Conservation (phyloP, 2,329 filamentous ascomycete genomes). For the Pseudogymnoascus sp. region DNA sequence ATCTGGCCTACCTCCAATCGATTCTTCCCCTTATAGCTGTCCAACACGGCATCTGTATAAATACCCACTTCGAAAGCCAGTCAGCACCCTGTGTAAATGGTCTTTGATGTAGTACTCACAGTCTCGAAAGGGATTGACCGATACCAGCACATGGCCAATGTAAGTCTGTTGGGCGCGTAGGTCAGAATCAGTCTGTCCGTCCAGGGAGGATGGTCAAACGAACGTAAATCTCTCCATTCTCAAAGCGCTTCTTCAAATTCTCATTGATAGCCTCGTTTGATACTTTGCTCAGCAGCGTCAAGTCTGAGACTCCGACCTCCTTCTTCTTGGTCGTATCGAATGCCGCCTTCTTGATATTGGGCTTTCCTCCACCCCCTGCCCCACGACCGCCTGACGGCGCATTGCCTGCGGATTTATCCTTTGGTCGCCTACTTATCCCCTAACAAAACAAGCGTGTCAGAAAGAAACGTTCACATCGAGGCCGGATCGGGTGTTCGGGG, state of each 20-base stretch:
- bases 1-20: conserved; percentile 61
- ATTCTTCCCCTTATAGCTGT: conserved; percentile 95
- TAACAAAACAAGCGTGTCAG: conserved; percentile 14
- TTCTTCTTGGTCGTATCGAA: conserved; percentile 98
- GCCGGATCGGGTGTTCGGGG: not conserved
- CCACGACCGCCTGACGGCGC: conserved; percentile 22
- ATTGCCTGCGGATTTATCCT: conserved; percentile 26
- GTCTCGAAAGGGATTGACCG: conserved; percentile 96
- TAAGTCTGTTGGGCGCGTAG: conserved; percentile 58
- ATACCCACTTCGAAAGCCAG: conserved; percentile 61
- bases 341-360: conserved; percentile 86
- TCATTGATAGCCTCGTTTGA: conserved; percentile 99
- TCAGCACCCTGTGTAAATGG: conserved; percentile 30
- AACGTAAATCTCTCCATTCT: conserved; percentile 92
- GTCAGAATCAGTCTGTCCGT: not conserved
- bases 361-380: conserved; percentile 23
- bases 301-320: conserved; percentile 95
- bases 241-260: conserved; percentile 95
- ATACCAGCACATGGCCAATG: conserved; percentile 98
- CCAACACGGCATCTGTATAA: conserved; percentile 89
- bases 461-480: not conserved
- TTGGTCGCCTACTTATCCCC: conserved; percentile 30
- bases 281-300: conserved; percentile 96
- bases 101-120: conserved; percentile 38
- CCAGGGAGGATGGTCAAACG: conserved; percentile 28